Conservation (phyloP, 768 basidiomycete genomes). For the Mycena indigotica region DNA sequence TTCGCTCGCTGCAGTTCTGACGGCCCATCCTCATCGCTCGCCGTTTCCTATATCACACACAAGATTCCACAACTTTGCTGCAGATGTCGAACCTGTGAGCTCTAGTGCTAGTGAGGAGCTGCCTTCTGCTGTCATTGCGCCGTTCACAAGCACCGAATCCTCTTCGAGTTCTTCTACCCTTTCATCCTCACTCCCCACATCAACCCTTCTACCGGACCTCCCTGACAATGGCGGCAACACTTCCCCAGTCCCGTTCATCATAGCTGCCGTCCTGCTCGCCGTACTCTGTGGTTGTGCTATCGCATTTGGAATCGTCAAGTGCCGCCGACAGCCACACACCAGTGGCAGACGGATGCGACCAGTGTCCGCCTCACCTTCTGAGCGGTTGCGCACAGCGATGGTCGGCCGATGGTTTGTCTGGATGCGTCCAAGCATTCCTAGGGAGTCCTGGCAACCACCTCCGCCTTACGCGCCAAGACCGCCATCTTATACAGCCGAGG, state of each 20-base stretch:
- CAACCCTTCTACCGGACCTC: too few relatives aligned
- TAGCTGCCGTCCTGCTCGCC: background rate
- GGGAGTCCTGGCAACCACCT: background rate
- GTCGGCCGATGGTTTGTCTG: background rate
- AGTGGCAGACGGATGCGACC: background rate
- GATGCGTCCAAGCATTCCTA: background rate
- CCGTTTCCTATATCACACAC: too few relatives aligned
- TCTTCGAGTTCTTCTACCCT: too few relatives aligned
- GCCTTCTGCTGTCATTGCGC: too few relatives aligned
- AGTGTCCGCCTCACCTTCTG: background rate
- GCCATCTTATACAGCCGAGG: background rate
- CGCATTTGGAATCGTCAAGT: background rate
- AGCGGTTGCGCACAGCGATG: background rate
- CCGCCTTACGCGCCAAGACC: conserved; percentile 1
- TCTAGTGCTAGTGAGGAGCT: too few relatives aligned
- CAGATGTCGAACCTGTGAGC: too few relatives aligned
- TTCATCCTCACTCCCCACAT: too few relatives aligned
- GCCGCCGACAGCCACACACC: background rate
- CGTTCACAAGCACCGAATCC: too few relatives aligned
- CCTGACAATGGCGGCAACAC: background rate
- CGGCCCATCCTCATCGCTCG: too few relatives aligned
- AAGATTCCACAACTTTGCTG: too few relatives aligned
- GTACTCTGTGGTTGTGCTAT: background rate
- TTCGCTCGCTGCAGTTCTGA: too few relatives aligned
- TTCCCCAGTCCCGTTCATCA: background rate